A percentile compares a stretch with the other conserved stretches of the same genome.
These are phyloP conservation scores for Wickerhamia fluorescens DNA, from an alignment of 805 yeast genomes.

Conservation along the genomic window DNA sequence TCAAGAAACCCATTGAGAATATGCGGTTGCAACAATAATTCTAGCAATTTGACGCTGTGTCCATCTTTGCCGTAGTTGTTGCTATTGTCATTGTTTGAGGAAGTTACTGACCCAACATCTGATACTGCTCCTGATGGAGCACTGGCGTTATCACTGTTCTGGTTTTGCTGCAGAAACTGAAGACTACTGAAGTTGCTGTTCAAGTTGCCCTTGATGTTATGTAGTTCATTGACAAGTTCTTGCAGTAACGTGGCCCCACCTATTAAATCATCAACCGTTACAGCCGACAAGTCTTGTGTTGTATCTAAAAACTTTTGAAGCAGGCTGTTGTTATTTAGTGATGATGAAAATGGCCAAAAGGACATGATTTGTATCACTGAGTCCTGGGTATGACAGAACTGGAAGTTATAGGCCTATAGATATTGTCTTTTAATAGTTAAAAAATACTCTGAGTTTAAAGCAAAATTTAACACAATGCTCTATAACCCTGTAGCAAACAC, in stretches of 20 bases:
- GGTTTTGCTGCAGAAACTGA: constrained; percentile 23
- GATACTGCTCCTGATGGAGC: constrained; percentile 8
- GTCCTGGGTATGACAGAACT: no score
- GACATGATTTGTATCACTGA: constrained; percentile 27
- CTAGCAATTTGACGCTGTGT: constrained; percentile 53
- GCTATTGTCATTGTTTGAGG: constrained; percentile 23
- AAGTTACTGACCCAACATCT: constrained; percentile 28
- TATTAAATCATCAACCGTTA: constrained; percentile 27
- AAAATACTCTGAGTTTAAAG: no score
- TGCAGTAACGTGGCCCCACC: constrained; percentile 27
- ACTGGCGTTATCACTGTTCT: constrained; percentile 4
- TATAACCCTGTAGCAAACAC: no score
- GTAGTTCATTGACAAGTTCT: constrained; percentile 32
- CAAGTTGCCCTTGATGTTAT: constrained; percentile 28
- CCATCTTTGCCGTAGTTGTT: constrained; percentile 24
- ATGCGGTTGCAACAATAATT: constrained; percentile 73
- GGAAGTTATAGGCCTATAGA: no score
- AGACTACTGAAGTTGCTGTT: constrained; percentile 20
- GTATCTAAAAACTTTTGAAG: constrained; percentile 37
- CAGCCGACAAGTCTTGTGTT: constrained; percentile 23
- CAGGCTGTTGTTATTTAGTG: constrained; percentile 28
- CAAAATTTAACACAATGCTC: no score
- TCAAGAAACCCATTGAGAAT: constrained; percentile 63
- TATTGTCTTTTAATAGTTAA: no score
- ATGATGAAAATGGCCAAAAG: constrained; percentile 39